These are phyloP conservation scores for Spizellomyces punctatus DNA, from an alignment of 192 early-diverging fungal species.

Conservation along the genomic window DNA sequence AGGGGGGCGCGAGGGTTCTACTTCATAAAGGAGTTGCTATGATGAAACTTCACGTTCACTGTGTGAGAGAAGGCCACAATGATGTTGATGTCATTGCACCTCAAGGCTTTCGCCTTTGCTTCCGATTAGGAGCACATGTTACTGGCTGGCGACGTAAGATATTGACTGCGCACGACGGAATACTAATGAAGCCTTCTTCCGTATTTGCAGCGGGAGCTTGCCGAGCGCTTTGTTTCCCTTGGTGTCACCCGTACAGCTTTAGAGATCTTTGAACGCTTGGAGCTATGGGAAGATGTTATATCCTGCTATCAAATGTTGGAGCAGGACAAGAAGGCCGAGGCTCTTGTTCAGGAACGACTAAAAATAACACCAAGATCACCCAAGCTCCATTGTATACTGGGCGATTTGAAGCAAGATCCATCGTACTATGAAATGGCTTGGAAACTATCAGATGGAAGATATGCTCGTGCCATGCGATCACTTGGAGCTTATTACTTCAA, in stretches of 20 bases:
- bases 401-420: conserved; percentile 80
- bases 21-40: conserved; percentile 16
- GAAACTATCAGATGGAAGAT: conserved; percentile 78
- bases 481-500: conserved; percentile 83
- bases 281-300: conserved; percentile 96
- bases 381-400: conserved; percentile 88
- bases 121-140: no score
- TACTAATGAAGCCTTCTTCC: neutral
- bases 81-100: no score
- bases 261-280: conserved; percentile 91
- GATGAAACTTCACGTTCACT: conserved; percentile 10
- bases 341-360: conserved; percentile 69
- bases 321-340: conserved; percentile 82
- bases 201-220: conserved; percentile 76
- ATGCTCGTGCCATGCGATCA: conserved; percentile 93
- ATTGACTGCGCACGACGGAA: no score
- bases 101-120: no score
- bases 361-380: conserved; percentile 68
- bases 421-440: conserved; percentile 85
- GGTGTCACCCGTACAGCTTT: conserved; percentile 90
- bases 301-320: conserved; percentile 84
- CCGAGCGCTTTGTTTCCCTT: conserved; percentile 75
- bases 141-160: no score
- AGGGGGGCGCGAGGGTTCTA: conserved; percentile 14
- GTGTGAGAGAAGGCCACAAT: no score